phyloP scores from a whole-genome alignment of 257 asterid genomes.

The Nicotiana attenuata region DNA sequence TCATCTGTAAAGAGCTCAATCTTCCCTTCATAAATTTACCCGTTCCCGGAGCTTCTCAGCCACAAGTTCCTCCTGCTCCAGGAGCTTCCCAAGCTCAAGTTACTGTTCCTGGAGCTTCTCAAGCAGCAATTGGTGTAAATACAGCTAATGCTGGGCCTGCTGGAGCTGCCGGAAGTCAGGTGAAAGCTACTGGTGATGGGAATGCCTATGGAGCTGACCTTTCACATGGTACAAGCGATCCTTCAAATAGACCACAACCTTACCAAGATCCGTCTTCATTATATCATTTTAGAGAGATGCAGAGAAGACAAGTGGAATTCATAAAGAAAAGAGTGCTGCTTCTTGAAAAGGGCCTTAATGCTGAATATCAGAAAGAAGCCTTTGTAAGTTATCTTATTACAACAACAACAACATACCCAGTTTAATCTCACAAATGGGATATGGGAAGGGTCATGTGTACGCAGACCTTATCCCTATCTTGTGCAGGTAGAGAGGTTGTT shows the following conservation, averaged over 20 bases:
- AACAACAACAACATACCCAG: no score
- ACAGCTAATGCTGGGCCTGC: slow-evolving; percentile 35
- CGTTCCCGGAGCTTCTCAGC: slow-evolving; percentile 53
- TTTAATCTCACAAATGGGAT: no score
- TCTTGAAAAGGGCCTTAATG: slow-evolving; percentile 74
- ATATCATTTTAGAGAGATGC: slow-evolving; percentile 82
- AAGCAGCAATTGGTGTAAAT: slow-evolving; percentile 37
- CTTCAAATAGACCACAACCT: slow-evolving; percentile 46
- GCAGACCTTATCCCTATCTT: no score
- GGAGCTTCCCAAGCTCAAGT: slow-evolving; percentile 42
- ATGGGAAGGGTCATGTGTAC: no score
- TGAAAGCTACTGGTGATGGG: slow-evolving; percentile 36
- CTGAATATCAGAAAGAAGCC: slow-evolving; percentile 57
- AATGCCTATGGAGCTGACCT: slow-evolving; percentile 41
- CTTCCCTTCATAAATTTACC: slow-evolving; percentile 59
- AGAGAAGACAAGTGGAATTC: slow-evolving; percentile 86
- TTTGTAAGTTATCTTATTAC: slow-evolving; percentile 50
- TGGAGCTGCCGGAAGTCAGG: slow-evolving; percentile 44
- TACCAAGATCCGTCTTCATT: slow-evolving; percentile 54
- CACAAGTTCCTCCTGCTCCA: slow-evolving; percentile 27
- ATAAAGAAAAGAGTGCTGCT: slow-evolving; percentile 89
- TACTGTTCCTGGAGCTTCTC: slow-evolving; percentile 36
- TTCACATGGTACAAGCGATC: slow-evolving; percentile 51
- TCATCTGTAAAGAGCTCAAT: slow-evolving; percentile 82
- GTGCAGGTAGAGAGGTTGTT: no score